Base-by-base conservation (phyloP, 2,329 filamentous ascomycete genomes). In the Fusarium nelsonii region DNA sequence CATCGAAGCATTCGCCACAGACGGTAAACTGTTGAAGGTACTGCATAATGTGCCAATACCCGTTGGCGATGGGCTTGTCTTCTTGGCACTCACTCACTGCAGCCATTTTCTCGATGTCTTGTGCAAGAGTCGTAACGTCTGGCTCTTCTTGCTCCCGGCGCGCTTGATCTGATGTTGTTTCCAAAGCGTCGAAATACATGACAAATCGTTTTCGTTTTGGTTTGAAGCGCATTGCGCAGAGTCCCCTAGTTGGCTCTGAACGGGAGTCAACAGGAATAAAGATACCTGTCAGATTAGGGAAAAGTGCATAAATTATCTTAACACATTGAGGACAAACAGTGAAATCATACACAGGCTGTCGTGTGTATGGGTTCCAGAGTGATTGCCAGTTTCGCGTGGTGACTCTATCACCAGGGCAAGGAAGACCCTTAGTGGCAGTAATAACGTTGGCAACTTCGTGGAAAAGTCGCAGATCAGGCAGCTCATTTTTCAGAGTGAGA, bases 1-100 rank as follows among this genome's bases (percentile, higher is more conserved):
- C 89, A 16, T 92, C 87, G 76, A 92, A 97, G 78, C 94, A 98
- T 78, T 95, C 92, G 68, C 92, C 89, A 78, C 94, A 98, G 6
- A 97, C 90, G 1, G 91, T 93, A 73, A 97, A 88, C 48, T 94
- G 87, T 0, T 91, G 92, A 0, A 97, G 81, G 15, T 87, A 84
- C 1, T 91, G 88, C 77, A 97, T 93, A 57, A 87, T 89, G 77
- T 97, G 90, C 94, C 94, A 97, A 39, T 85, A 82, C 14, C 84
- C 85, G 56, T 88, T 85, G n/a, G 83, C 78, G 4, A 91, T 79
- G 6, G 88, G 83, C n/a, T 84, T 85, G 75, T 92, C 88, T 34
- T 88, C 84, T 20, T 83, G 82, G 75, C 93, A 97, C 75, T 93
- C 88, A 4, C 86, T 83, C 30, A 88, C 78, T 6, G 81, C 79